Evolutionary conservation across 352 stramenopile genomes (phyloP).

Genomic region (Globisporangium mamillatum): DNA sequence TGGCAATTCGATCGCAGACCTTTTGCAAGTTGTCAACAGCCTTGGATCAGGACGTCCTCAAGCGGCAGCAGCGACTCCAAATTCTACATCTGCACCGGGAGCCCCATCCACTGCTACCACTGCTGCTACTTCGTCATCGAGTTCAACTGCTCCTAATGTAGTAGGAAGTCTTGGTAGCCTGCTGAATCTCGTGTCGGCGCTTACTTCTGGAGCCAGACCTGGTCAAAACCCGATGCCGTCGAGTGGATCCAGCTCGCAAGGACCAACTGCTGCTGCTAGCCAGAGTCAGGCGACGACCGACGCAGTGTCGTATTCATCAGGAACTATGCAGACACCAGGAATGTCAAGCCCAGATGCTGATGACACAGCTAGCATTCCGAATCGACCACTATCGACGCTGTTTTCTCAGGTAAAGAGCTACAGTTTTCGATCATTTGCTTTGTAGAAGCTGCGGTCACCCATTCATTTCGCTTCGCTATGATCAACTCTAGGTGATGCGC

Average conservation of each 20-base stretch:
- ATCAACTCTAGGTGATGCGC: conserved; percentile 11
- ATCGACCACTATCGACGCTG: conserved; percentile 8
- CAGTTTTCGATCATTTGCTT: neutral
- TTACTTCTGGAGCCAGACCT: conserved; percentile 1
- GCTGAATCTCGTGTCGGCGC: conserved; percentile 15
- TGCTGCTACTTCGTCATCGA: neutral
- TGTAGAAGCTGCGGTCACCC: too few relatives aligned
- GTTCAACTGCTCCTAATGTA: neutral
- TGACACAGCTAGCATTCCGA: neutral
- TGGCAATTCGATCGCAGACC: conserved; percentile 14
- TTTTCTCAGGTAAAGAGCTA: conserved; percentile 10
- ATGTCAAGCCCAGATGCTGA: neutral
- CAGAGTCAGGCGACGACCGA: neutral
- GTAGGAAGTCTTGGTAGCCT: conserved; percentile 2
- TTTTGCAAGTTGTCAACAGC: conserved; percentile 12
- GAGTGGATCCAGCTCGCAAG: conserved; percentile 1
- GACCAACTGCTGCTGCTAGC: neutral
- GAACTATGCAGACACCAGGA: neutral
- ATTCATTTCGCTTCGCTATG: neutral
- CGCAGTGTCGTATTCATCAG: neutral
- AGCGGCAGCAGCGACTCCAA: neutral
- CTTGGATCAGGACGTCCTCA: neutral
- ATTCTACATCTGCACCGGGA: neutral
- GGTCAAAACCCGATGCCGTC: neutral
- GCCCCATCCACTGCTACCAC: neutral